These are phyloP conservation scores for Russula brevipes DNA, from an alignment of 768 basidiomycete species.

Conservation along the genomic window DNA sequence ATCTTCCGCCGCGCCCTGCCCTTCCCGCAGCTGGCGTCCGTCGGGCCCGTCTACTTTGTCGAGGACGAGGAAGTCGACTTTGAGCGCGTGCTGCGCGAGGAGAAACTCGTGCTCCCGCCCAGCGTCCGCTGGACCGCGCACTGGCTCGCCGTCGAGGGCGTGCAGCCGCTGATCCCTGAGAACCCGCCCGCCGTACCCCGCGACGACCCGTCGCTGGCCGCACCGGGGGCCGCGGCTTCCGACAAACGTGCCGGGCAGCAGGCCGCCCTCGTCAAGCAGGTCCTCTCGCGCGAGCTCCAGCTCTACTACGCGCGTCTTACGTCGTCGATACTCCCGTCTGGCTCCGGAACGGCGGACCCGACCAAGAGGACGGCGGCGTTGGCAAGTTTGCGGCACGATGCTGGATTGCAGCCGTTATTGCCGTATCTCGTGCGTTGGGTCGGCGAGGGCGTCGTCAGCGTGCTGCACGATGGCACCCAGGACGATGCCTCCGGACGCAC, in stretches of 20 bases:
- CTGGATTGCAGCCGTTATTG: constrained; percentile 84
- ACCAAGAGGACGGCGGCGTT: constrained; percentile 84
- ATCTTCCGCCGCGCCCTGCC: constrained; percentile 54
- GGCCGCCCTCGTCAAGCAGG: constrained; percentile 82
- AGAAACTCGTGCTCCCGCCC: constrained; percentile 75
- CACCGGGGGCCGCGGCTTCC: constrained; percentile 30
- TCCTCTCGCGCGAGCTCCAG: constrained; percentile 89
- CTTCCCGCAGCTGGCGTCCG: constrained; percentile 41
- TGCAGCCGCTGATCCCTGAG: constrained; percentile 93
- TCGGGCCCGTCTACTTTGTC: constrained; percentile 82
- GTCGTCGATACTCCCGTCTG: constrained; percentile 69
- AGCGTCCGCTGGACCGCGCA: constrained; percentile 88
- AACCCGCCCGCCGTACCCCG: constrained; percentile 82
- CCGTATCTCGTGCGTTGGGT: constrained; percentile 96
- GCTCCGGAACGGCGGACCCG: constrained; percentile 42
- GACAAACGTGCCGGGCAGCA: constrained; percentile 51
- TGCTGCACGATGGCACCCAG: constrained; percentile 46
- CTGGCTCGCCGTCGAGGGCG: constrained; percentile 97
- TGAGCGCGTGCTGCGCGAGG: constrained; percentile 81
- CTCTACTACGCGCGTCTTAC: constrained; percentile 92
- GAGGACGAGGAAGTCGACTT: constrained; percentile 99
- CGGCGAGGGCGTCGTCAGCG: constrained; percentile 75
- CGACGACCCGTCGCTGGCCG: constrained; percentile 40
- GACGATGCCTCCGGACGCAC: constrained; percentile 62
- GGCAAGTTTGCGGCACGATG: constrained; percentile 82